These are phyloP conservation scores for Candida sp. DNA, from an alignment of 1,139 yeast genomes.

Conservation along the genomic window DNA sequence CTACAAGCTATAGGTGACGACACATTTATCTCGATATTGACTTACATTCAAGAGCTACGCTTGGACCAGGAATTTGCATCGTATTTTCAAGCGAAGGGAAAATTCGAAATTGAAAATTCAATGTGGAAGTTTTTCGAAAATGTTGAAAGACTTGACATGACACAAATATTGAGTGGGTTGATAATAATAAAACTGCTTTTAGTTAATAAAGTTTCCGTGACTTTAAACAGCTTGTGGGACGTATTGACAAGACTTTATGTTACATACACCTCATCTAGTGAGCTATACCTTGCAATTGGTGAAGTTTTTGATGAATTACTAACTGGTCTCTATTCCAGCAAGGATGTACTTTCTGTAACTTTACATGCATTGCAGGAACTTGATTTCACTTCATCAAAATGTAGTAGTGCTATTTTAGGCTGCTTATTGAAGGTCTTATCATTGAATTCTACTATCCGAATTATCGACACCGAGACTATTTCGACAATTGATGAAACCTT, in stretches of 20 bases:
- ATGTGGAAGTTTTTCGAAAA: slow-evolving; percentile 24
- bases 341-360: slow-evolving; percentile 14
- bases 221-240: slow-evolving; percentile 20
- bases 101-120: slow-evolving; percentile 18
- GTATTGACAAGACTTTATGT: slow-evolving; percentile 17
- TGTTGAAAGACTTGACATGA: slow-evolving; percentile 4
- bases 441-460: slow-evolving; percentile 13
- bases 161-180: slow-evolving; percentile 23
- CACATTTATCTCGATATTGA: slow-evolving; percentile 20
- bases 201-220: slow-evolving; percentile 19
- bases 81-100: slow-evolving; percentile 24
- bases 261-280: slow-evolving; percentile 13
- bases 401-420: slow-evolving; percentile 13
- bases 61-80: slow-evolving; percentile 21
- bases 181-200: slow-evolving; percentile 34
- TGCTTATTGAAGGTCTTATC: slow-evolving; percentile 20
- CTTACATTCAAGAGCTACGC: slow-evolving; percentile 14
- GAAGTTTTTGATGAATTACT: slow-evolving; percentile 32
- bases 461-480: slow-evolving; percentile 19
- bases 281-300: slow-evolving; percentile 21
- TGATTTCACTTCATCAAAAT: slow-evolving; percentile 8
- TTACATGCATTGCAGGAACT: slow-evolving; percentile 8
- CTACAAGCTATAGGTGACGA: background rate
- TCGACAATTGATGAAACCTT: slow-evolving; percentile 26
- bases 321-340: slow-evolving; percentile 21